phyloP scores from a whole-genome alignment of 169 alveolate species.

The Plasmodium blacklocki region DNA sequence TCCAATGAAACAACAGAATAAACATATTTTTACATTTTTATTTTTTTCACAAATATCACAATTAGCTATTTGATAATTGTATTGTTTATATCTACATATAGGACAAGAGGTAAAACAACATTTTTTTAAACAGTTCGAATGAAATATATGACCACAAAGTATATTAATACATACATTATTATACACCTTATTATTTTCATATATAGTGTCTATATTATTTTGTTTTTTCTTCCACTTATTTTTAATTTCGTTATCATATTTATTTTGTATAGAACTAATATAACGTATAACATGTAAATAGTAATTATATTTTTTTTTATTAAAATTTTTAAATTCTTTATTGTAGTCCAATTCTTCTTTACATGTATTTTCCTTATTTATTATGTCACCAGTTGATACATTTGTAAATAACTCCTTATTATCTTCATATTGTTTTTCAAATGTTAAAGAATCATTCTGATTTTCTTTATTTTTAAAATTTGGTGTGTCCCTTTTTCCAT shows the following conservation, averaged over 20 bases:
- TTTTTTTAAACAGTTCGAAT: slow-evolving; percentile 56
- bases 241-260: slow-evolving; percentile 25
- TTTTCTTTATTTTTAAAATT: neutral
- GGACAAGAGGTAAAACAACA: slow-evolving; percentile 71
- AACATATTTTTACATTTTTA: slow-evolving; percentile 40
- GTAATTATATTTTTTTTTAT: neutral
- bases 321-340: neutral
- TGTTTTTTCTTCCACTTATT: slow-evolving; percentile 15
- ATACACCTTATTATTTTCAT: slow-evolving; percentile 3
- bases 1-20: slow-evolving; percentile 66
- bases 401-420: neutral
- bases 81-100: slow-evolving; percentile 64
- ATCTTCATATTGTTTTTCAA: neutral
- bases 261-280: slow-evolving; percentile 23
- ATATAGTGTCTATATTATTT: neutral
- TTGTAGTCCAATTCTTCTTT: neutral
- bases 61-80: slow-evolving; percentile 68
- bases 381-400: neutral
- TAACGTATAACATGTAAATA: slow-evolving; percentile 6
- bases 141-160: slow-evolving; percentile 62
- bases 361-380: neutral
- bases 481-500: neutral
- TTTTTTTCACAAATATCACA: slow-evolving; percentile 61
- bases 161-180: slow-evolving; percentile 57
- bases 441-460: neutral